Base-by-base conservation (phyloP, 805 yeast genomes). In the Tetrapisispora nanseiensis region DNA sequence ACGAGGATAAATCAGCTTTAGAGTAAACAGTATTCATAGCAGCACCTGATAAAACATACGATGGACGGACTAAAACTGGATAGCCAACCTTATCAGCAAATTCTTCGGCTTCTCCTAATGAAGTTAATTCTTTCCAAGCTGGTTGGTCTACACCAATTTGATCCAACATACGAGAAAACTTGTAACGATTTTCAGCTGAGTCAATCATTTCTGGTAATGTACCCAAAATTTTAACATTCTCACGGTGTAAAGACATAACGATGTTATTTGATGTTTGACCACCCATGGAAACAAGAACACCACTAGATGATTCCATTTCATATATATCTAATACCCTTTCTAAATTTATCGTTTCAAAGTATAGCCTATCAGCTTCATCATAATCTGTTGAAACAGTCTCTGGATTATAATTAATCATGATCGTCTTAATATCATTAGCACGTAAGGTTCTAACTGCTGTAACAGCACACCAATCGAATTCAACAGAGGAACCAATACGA, bases 381-480 rank as follows among this genome's bases (percentile, higher is more conserved):
- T 86, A 90, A 68, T 90, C 98, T 41, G 98, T 90, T n/a, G 95
- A 84, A 18, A 90, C 98, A 28, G 98, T 90, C 70, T 90, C 98
- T 32, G 98, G 98, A 70, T 90, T 90, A 71, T 92, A 90, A 72
- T 90, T 90, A 59, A 90, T 79, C 97, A 92, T 92, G 60, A 92
- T 82, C 33, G 97, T 90, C 72, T 87, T 90, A 60, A 75, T 71
- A 45, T 89, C 86, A 62, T 78, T 76, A 52, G 82, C 82, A 57
- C 98, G 79, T 61, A 90, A 73, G 32, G 97, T 86, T 69, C 97
- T 80, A 50, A 87, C 92, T 37, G 97, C 92, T 51, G 95, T 78
- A 45, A 90, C 98, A 37, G 97, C 97, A 78, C 98, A 90, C 97
- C 97, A 90, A 70, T 90, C 98, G 62, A 90, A 90, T 68, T 90